Conservation (phyloP, 2,329 filamentous ascomycete genomes). For the Aureobasidium pullulans region DNA sequence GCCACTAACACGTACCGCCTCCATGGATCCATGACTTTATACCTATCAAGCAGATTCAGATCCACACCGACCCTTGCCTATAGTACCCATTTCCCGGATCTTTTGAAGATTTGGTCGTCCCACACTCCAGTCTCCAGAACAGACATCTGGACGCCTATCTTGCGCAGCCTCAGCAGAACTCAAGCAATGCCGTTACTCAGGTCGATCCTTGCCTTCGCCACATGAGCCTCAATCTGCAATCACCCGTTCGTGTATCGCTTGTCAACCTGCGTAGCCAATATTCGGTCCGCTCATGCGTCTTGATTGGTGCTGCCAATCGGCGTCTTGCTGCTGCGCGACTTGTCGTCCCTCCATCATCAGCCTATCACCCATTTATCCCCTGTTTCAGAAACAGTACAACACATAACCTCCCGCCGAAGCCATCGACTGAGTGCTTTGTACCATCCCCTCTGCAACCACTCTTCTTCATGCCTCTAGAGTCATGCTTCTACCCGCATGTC, state of each 20-base stretch:
- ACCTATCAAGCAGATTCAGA: neutral
- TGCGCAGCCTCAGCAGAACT: neutral
- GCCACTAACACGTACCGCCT: neutral
- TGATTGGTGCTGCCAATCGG: neutral
- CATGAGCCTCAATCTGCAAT: slow-evolving; percentile 1
- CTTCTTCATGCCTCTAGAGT: neutral
- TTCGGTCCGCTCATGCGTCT: neutral
- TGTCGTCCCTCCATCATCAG: neutral
- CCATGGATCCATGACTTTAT: neutral
- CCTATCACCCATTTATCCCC: neutral
- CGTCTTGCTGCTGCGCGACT: slow-evolving; percentile 4
- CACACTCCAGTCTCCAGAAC: too few species aligned
- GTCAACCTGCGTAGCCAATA: neutral
- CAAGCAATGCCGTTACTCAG: neutral
- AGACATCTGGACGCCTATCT: too few species aligned
- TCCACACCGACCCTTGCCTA: neutral
- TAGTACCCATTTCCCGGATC: neutral
- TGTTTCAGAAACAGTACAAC: slow-evolving; percentile 9
- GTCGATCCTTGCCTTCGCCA: neutral
- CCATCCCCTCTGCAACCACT: neutral
- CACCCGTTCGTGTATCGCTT: neutral
- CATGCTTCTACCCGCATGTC: neutral
- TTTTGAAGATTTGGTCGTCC: neutral
- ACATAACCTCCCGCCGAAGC: neutral
- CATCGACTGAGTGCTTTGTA: neutral